Evolutionary conservation across 1,139 yeast genomes (phyloP), one percentile per base, ranked within the genome.

Genomic region (Lodderomyces elongisporus): DNA sequence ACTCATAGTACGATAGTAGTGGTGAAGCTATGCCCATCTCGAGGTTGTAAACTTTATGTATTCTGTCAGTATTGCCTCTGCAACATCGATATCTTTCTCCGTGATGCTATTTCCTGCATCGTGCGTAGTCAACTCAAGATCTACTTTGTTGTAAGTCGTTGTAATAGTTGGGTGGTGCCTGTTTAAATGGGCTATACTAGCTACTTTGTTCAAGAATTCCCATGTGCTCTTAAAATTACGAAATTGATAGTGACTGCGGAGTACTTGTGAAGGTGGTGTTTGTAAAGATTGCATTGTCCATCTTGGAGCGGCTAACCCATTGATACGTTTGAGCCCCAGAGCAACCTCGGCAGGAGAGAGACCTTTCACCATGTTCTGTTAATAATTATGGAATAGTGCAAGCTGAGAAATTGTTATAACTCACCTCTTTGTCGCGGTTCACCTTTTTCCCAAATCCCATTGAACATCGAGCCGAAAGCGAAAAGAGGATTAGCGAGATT

Each of bases 121-220:
- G 48, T 85, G 94, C 0, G 94, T 85, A 3, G 81, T 74, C 27
- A 84, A 54, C 20, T 66, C 63, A 3, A 85, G 46, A 10, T 62
- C 61, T 0, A 84, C 85, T 28, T 61, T 56, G 45, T 78, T 84
- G 49, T 84, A 85, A 0, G 77, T 68, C 2, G 80, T 80, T 1
- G 62, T 62, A 4, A 82, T 75, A 0, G 77, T 75, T 0, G 95
- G 94, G 51, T 85, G 95, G 47, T 85, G 95, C 17, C 77, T 80
- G 47, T 63, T 56, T 1, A 61, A 47, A 48, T 82, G 84, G 1
- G 87, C 70, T 30, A 76, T 60, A 57, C 74, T 58, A 1, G 88
- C 77, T 2, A 84, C 72, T 35, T 69, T 68, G 18, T 75, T 79
- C 17, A 85, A 58, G 47, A 83, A 83, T 4, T 47, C 58, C 85